Evolutionary conservation across 169 alveolate genomes (phyloP).

Genomic region (Plasmodium malariae): DNA sequence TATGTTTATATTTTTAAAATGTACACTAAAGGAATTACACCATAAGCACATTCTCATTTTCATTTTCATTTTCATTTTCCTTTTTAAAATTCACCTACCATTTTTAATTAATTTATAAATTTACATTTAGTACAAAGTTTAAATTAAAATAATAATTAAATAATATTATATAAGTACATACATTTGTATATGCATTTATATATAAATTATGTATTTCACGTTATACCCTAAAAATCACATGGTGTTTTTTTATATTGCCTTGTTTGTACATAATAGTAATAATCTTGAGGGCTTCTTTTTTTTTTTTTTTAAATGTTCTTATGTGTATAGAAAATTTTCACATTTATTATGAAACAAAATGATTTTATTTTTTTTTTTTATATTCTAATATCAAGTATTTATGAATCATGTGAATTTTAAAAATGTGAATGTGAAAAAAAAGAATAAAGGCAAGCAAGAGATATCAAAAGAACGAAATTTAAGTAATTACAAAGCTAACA

Average conservation of each 20-base stretch:
- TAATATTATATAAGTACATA: no score
- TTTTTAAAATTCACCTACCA: no score
- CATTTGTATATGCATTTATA: no score
- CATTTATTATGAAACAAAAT: not conserved
- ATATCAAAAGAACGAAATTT: not conserved
- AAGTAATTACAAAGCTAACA: constrained; percentile 45
- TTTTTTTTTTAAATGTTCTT: not conserved
- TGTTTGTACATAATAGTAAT: constrained; percentile 27
- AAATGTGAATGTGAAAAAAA: constrained; percentile 25
- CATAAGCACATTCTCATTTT: no score
- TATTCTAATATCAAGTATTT: constrained; percentile 8
- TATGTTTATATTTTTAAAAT: no score
- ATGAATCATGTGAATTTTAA: constrained; percentile 41
- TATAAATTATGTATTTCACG: no score
- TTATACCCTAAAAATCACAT: no score
- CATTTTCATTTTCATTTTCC: no score
- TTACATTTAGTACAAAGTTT: no score
- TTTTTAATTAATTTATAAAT: no score
- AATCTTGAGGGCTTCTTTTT: not conserved
- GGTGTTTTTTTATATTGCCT: constrained; percentile 21
- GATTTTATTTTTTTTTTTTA: not conserved
- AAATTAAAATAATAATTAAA: no score
- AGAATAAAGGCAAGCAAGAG: not conserved
- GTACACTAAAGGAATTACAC: no score
- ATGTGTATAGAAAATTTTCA: constrained; percentile 6